Conservation (phyloP, 108 stramenopile genomes). For the Licmophora abbreviata region DNA sequence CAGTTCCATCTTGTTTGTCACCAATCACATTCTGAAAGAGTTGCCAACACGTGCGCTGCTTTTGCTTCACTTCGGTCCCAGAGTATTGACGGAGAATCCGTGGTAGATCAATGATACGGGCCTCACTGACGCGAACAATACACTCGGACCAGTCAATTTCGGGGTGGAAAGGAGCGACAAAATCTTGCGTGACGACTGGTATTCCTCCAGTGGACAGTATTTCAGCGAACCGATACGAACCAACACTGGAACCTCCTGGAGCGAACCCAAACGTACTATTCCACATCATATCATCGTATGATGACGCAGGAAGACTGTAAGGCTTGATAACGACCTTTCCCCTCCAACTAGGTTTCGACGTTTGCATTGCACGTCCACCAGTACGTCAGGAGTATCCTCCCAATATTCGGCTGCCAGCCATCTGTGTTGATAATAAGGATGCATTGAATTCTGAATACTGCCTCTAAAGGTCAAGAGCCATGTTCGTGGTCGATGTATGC, state of each 20-base stretch:
- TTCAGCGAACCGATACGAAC: slow-evolving; percentile 25
- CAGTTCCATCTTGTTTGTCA: too few relatives aligned
- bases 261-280: slow-evolving; percentile 17
- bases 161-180: slow-evolving; percentile 10
- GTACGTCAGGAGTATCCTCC: slow-evolving; percentile 7
- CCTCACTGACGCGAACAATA: slow-evolving; percentile 15
- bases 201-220: slow-evolving; percentile 20
- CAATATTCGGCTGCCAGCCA: slow-evolving; percentile 25
- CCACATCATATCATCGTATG: slow-evolving; percentile 11
- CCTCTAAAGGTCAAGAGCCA: slow-evolving; percentile 13
- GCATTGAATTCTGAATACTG: slow-evolving; percentile 15
- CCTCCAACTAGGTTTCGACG: slow-evolving; percentile 3
- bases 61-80: too few relatives aligned
- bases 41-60: too few relatives aligned
- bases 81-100: too few relatives aligned
- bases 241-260: slow-evolving; percentile 22
- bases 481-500: too few relatives aligned
- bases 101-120: slow-evolving; percentile 22
- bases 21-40: too few relatives aligned
- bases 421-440: slow-evolving; percentile 20
- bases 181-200: slow-evolving; percentile 13
- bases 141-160: slow-evolving; percentile 24
- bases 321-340: neutral
- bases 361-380: slow-evolving; percentile 22
- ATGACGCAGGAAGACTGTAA: slow-evolving; percentile 3